A percentile compares a stretch with the other conserved stretches of the same genome.
phyloP scores from a whole-genome alignment of 2,329 filamentous ascomycete species.

The Conoideocrella luteorostrata region DNA sequence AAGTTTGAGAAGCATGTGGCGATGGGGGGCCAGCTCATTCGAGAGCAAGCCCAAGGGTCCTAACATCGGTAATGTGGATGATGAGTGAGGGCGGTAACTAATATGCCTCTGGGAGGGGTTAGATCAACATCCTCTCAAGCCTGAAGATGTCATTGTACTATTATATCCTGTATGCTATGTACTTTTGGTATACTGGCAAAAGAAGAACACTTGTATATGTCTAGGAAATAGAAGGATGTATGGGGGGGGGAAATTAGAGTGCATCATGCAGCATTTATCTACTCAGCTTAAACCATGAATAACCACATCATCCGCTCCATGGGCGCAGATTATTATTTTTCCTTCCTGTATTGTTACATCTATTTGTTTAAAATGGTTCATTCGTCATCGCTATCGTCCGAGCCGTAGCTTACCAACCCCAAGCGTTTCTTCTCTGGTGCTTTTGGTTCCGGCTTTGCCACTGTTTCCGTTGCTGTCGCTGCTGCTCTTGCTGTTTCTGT shows the following conservation, averaged over 20 bases:
- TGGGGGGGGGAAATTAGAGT: neutral
- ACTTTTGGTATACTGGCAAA: neutral
- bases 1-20: constrained; percentile 44
- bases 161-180: constrained; percentile 2
- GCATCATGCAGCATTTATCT: constrained; percentile 1
- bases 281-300: constrained; percentile 4
- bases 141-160: neutral
- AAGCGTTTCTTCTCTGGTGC: constrained; percentile 19
- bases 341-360: neutral
- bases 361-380: constrained; percentile 3
- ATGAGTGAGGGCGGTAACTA: constrained; percentile 20
- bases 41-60: constrained; percentile 33
- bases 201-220: neutral
- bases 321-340: too few relatives aligned
- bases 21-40: constrained; percentile 40
- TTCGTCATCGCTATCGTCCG: constrained; percentile 42
- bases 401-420: constrained; percentile 50
- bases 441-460: neutral
- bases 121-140: too few relatives aligned
- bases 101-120: neutral
- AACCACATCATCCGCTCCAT: neutral
- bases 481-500: constrained; percentile 4
- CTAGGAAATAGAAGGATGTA: too few relatives aligned
- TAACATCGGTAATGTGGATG: constrained; percentile 34
- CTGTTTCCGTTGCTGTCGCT: neutral